Base-by-base conservation (phyloP, 148 eudicot genomes). In the Fagopyrum tataricum region DNA sequence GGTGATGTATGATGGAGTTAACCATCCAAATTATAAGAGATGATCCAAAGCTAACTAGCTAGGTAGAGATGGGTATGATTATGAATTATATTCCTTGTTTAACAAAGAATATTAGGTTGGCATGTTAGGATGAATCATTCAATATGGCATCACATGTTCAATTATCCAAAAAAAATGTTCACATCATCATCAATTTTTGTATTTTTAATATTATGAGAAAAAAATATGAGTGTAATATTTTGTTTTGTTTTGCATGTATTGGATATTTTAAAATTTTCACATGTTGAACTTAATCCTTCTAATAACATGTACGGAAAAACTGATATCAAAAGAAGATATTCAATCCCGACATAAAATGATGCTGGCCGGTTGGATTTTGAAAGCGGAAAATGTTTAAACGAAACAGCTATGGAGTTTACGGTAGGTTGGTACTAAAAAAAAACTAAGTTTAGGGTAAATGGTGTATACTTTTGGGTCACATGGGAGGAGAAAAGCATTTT, bases 401-500 rank as follows among this genome's bases (percentile, higher is more conserved):
- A 52, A 52, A 17, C 37, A 31, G 37, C 37, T 31, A 31, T 31
- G 37, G 37, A 1, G 37, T 31, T 1, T 31, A 1, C 2, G 37
- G 37, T 52, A 52, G 11, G 11, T 0, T 55, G 20, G 31, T n/a
- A 20, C 26, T 55, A 17, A 53, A 4, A 51, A n/a, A 6, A 55
- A 18, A 4, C 7, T 11, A 59, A 59, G 66, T 14, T 6, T 59
- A 31, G 43, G 69, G 69, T 64, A 13, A 31, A 64, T 61, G 9
- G 4, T 26, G 42, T 24, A 64, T 39, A 37, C 68, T 64, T 64
- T 64, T 64, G 69, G 44, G 69, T 64, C 69, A 64, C 44, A 64
- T 64, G 42, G 69, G 69, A 39, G 69, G 69, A 31, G 69, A 14
- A 64, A 64, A 39, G 69, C 44, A 64, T 14, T 39, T 39, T 64